Conservation (phyloP, 768 basidiomycete genomes). For the Russula virescens region DNA sequence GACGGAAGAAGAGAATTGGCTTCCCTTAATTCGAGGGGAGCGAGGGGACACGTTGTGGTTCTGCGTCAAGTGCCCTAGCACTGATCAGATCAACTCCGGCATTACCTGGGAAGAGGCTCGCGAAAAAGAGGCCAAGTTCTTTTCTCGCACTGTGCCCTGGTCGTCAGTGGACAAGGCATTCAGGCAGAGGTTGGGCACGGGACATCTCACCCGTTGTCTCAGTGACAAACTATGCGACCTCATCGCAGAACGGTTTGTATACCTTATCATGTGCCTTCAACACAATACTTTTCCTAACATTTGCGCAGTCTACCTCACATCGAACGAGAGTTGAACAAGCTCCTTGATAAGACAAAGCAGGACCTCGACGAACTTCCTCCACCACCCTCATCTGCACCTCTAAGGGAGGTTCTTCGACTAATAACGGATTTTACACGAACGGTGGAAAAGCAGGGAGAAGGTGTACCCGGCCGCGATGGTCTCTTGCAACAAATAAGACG, state of each 20-base stretch:
- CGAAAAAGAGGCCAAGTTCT: conserved; percentile 49
- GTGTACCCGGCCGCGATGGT: background rate
- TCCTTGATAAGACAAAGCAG: conserved; percentile 38
- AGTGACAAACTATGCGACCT: conserved; percentile 57
- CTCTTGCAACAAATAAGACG: conserved; percentile 5
- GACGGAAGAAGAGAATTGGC: conserved; percentile 53
- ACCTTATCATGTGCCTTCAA: too few species aligned
- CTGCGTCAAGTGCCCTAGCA: conserved; percentile 41
- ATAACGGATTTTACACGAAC: conserved; percentile 42
- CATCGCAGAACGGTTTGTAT: conserved; percentile 51
- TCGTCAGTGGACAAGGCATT: conserved; percentile 44
- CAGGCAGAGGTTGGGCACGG: conserved; percentile 50
- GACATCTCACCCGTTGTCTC: conserved; percentile 49
- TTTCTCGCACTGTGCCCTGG: conserved; percentile 49
- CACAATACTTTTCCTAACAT: background rate
- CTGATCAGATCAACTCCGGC: conserved; percentile 43
- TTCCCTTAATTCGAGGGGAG: conserved; percentile 51
- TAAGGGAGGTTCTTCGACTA: conserved; percentile 48
- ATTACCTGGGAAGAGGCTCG: conserved; percentile 61
- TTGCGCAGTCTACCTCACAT: conserved; percentile 53
- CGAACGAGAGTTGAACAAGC: conserved; percentile 47
- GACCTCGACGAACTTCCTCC: conserved; percentile 37
- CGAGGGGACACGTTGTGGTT: conserved; percentile 49
- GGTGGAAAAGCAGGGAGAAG: background rate
- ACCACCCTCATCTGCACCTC: conserved; percentile 50